Percentiles rank a stretch among this genome's conserved stretches.
These are phyloP conservation scores for Asterochloris erici DNA, from an alignment of 139 green algal genomes.

Conservation along the genomic window DNA sequence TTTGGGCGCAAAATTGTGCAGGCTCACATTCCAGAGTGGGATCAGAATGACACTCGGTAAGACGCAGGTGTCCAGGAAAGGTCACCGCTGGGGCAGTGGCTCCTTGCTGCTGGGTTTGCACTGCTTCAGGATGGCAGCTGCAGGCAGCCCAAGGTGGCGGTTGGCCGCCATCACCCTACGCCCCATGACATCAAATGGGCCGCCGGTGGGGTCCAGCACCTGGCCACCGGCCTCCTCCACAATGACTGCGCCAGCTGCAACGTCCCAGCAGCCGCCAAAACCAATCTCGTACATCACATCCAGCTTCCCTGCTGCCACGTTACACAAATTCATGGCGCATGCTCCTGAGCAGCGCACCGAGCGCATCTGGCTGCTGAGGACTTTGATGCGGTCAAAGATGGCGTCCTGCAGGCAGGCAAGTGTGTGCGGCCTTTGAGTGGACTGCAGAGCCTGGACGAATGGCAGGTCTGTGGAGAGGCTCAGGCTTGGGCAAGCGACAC, in stretches of 20 bases:
- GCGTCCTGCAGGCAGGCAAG: constrained; percentile 26
- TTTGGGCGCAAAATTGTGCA: too few species aligned
- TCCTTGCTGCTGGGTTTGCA: constrained; percentile 33
- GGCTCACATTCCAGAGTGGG: too few species aligned
- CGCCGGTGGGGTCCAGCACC: constrained; percentile 77
- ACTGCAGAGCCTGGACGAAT: too few species aligned
- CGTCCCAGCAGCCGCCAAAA: constrained; percentile 83
- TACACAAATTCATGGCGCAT: constrained; percentile 85
- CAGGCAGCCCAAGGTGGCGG: not conserved
- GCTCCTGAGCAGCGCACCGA: constrained; percentile 84
- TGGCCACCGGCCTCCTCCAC: constrained; percentile 78
- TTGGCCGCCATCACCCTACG: constrained; percentile 68
- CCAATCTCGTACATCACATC: constrained; percentile 95
- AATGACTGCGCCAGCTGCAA: constrained; percentile 54
- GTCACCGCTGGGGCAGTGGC: constrained; percentile 3
- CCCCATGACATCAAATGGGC: constrained; percentile 70
- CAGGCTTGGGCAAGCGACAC: too few species aligned
- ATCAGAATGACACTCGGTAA: too few species aligned
- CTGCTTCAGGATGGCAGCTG: constrained; percentile 6
- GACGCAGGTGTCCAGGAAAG: too few species aligned
- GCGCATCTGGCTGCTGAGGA: constrained; percentile 29
- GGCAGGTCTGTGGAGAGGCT: too few species aligned
- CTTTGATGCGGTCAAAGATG: constrained; percentile 67
- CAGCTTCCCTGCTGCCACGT: constrained; percentile 76
- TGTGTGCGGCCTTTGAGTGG: too few species aligned